These are phyloP conservation scores for Panicum hallii DNA, from an alignment of 202 grass and related monocot species.

Conservation along the genomic window DNA sequence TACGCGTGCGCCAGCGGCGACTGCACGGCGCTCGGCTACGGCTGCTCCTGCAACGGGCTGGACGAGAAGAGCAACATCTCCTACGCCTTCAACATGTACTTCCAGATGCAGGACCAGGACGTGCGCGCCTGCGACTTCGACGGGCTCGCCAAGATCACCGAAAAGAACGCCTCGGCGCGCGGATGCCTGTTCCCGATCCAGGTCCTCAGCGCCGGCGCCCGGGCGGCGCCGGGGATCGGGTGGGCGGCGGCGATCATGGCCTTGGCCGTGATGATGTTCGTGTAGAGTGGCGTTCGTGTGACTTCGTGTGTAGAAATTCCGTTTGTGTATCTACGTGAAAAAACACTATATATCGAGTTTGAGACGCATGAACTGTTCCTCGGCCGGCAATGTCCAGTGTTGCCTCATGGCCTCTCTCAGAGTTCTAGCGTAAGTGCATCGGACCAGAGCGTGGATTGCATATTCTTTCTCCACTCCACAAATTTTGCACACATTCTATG, in stretches of 20 bases:
- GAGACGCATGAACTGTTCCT: too few relatives aligned
- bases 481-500: too few relatives aligned
- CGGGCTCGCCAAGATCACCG: constrained; percentile 63
- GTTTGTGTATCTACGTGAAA: too few relatives aligned
- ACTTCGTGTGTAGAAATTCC: too few relatives aligned
- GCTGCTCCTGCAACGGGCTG: constrained; percentile 61
- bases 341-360: too few relatives aligned
- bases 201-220: constrained; percentile 38
- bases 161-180: constrained; percentile 49
- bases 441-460: too few relatives aligned
- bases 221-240: background rate
- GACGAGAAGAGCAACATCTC: constrained; percentile 65
- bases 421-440: too few relatives aligned
- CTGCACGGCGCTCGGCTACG: constrained; percentile 74
- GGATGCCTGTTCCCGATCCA: constrained; percentile 56
- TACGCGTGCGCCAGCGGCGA: constrained; percentile 68
- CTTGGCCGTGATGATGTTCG: constrained; percentile 5
- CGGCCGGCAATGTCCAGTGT: too few relatives aligned
- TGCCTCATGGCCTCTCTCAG: too few relatives aligned
- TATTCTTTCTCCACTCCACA: too few relatives aligned
- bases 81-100: constrained; percentile 82
- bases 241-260: constrained; percentile 2
- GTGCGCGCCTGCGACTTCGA: constrained; percentile 66
- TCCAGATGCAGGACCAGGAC: constrained; percentile 80
- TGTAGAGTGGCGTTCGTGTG: background rate